phyloP scores from a whole-genome alignment of 345 rosid genomes.

The Luvunga scandens region DNA sequence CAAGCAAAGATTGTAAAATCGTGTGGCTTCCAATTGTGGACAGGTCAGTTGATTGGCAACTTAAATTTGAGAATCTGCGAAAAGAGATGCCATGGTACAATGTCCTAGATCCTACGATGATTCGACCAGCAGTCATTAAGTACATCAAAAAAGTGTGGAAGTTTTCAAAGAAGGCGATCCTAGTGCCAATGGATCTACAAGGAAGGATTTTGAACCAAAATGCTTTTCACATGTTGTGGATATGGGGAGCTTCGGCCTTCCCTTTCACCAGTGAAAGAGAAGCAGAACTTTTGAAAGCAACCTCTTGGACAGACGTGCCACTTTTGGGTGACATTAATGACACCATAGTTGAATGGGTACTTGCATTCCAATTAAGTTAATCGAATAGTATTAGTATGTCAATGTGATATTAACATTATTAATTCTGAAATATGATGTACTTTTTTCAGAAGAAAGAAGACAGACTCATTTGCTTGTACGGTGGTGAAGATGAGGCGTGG shows the following conservation, averaged over 20 bases:
- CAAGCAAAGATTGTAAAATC: constrained; percentile 18
- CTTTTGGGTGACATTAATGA: constrained; percentile 25
- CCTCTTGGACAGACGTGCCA: constrained; percentile 25
- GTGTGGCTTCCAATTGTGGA: constrained; percentile 52
- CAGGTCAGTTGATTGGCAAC: constrained; percentile 21
- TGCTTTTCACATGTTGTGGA: constrained; percentile 32
- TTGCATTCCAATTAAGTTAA: not conserved
- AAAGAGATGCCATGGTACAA: constrained; percentile 32
- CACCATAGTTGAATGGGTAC: constrained; percentile 28
- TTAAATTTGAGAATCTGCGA: constrained; percentile 20
- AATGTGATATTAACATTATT: not conserved
- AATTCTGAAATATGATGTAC: not conserved
- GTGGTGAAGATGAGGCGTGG: constrained; percentile 36
- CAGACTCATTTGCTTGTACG: constrained; percentile 29
- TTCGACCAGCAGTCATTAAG: constrained; percentile 25
- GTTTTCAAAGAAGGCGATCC: constrained; percentile 16
- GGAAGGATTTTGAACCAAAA: constrained; percentile 23
- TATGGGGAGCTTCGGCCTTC: constrained; percentile 26
- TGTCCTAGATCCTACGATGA: constrained; percentile 23
- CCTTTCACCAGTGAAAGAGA: constrained; percentile 28
- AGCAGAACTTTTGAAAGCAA: constrained; percentile 25
- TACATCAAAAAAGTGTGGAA: constrained; percentile 33
- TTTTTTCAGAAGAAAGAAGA: constrained; percentile 19
- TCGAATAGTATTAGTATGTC: not conserved
- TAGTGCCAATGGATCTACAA: constrained; percentile 31